Evolutionary conservation across 495 filamentous ascomycete genomes (phyloP).

Genomic region (Peziza echinospora): DNA sequence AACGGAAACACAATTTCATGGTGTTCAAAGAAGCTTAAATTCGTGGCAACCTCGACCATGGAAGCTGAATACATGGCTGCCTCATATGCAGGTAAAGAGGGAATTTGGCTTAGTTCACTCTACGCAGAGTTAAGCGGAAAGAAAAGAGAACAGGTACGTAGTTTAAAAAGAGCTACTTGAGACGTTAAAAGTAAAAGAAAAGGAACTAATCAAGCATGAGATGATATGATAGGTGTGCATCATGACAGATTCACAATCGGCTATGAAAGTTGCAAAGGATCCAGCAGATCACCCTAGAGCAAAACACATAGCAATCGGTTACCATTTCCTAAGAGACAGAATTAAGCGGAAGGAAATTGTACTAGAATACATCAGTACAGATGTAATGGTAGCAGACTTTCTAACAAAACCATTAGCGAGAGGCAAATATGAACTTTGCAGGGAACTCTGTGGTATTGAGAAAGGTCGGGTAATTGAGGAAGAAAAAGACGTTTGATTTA

Average conservation of each 20-base stretch:
- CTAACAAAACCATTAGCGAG: not conserved
- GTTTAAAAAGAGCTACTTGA: not conserved
- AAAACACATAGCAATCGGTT: too few relatives aligned
- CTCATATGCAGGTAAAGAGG: not conserved
- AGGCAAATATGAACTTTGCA: not conserved
- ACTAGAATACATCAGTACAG: not conserved
- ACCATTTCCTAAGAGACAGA: not conserved
- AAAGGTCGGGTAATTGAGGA: too few relatives aligned
- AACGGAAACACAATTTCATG: too few relatives aligned
- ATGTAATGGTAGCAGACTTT: not conserved
- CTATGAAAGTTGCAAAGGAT: not conserved
- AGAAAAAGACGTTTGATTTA: too few relatives aligned
- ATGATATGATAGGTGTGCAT: too few relatives aligned
- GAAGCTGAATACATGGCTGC: not conserved
- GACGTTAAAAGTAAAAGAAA: too few relatives aligned
- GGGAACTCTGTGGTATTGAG: not conserved
- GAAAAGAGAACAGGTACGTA: not conserved
- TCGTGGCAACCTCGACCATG: too few relatives aligned
- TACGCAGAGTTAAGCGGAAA: not conserved
- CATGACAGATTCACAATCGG: too few relatives aligned
- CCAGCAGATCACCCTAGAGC: too few relatives aligned
- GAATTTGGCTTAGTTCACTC: not conserved
- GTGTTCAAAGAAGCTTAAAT: too few relatives aligned
- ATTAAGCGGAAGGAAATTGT: not conserved
- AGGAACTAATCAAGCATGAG: too few relatives aligned